These are phyloP conservation scores for Amaranthus cruentus DNA, from an alignment of 148 eudicot species.

Conservation along the genomic window DNA sequence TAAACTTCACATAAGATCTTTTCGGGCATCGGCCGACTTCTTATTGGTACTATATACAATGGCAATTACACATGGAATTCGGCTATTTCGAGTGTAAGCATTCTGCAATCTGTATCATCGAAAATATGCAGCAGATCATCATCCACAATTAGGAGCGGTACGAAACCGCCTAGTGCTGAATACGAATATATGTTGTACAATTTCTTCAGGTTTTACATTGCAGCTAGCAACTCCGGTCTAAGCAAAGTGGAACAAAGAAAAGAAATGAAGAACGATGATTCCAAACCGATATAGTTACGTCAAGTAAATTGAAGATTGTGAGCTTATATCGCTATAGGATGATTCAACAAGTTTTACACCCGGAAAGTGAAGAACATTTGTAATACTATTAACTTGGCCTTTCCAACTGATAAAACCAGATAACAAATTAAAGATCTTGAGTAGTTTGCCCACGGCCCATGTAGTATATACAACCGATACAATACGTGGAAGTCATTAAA, in stretches of 20 bases:
- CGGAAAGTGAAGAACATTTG: neutral
- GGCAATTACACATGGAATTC: conserved; percentile 1
- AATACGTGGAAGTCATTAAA: neutral
- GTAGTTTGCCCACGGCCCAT: neutral
- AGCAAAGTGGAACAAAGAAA: neutral
- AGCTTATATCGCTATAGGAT: neutral
- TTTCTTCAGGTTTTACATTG: neutral
- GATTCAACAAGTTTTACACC: neutral
- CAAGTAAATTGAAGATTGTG: neutral
- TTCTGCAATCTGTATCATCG: conserved; percentile 1
- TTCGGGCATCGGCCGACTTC: conserved; percentile 7
- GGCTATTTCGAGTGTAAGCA: conserved; percentile 2
- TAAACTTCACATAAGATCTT: conserved; percentile 1
- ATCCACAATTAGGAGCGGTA: neutral
- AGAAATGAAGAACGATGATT: neutral
- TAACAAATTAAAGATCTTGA: neutral
- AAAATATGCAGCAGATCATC: neutral
- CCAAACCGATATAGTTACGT: too few species aligned
- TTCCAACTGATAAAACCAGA: neutral
- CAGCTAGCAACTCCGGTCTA: neutral
- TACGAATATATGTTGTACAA: neutral
- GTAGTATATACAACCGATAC: neutral
- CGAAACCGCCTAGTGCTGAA: neutral
- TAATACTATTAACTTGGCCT: neutral
- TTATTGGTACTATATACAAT: neutral